Base-by-base conservation (phyloP, 2,329 filamentous ascomycete genomes). In the Trichothecium roseum region DNA sequence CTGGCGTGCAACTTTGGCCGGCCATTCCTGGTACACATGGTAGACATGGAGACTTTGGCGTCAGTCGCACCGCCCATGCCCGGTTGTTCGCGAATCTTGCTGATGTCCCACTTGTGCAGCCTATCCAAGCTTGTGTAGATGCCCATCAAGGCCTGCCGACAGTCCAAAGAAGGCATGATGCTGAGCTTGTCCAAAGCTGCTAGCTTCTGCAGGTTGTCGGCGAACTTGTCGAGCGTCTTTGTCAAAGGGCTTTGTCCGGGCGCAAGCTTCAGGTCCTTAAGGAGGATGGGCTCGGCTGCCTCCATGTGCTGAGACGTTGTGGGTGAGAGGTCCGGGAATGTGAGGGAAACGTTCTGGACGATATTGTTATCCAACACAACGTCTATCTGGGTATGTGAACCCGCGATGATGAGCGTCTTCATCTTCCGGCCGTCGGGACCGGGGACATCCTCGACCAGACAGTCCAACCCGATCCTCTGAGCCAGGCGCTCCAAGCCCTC, bases 131-230 rank as follows among this genome's bases (percentile, higher is more conserved):
- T 84, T 38, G 71, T 71, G 53, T 81, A 84, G 5, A 93, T 65
- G 3, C 83, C 83, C 4, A 74, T 76, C 30, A 89, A 65, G 1
- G 84, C 84, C 51, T 86, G 81, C 51, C 84, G 82, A 53, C 84
- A 84, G 46, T 84, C 84, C 7, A 89, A 66, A 2, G 34, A 30
- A 5, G 76, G 77, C 20, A 71, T 64, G 16, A 75, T 68, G 54
- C 83, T 86, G 35, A 89, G 66, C 45, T 76, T 79, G 52, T 91
- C 85, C 37, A 87, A 58, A 5, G 59, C 68, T 4, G 82, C 77
- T 24, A 91, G 60, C 26, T 73, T 70, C 47, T 83, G 76, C 26
- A 93, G 64, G 50, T 88, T 88, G 22, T 64, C 64, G 1, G 81
- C 74, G 49, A 91, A 91, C 10, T 64, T 63, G 40, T 82, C 78